phyloP scores from a whole-genome alignment of 179 eudicot species.

The Drosera spatulata region DNA sequence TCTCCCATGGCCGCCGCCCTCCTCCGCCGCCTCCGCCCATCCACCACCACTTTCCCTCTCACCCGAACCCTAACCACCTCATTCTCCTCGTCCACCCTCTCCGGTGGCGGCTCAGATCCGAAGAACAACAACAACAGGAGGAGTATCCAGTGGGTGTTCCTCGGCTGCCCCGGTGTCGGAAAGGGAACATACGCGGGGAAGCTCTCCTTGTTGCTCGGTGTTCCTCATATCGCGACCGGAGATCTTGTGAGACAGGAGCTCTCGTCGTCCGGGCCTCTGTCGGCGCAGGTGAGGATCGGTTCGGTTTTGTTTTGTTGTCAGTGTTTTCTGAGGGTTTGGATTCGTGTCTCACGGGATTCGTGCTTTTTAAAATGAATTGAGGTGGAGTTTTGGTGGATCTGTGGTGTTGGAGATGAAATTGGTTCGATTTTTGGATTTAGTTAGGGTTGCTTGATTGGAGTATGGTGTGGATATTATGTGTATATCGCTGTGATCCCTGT shows the following conservation, averaged over 20 bases:
- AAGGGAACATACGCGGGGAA: conserved; percentile 66
- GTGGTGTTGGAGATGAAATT: no score
- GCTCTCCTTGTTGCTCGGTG: conserved; percentile 41
- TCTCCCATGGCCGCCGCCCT: no score
- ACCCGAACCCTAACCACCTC: conserved; percentile 3
- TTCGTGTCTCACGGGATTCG: background rate
- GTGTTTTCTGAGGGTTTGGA: background rate
- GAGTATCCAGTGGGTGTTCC: conserved; percentile 61
- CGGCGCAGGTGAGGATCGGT: conserved; percentile 27
- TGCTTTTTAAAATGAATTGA: no score
- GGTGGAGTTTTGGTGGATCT: no score
- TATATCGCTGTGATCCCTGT: no score
- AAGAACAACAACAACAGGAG: conserved; percentile 17
- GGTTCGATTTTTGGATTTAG: no score
- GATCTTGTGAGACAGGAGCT: conserved; percentile 69
- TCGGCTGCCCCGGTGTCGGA: conserved; percentile 67
- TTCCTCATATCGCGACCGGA: conserved; percentile 74
- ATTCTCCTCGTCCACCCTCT: no score
- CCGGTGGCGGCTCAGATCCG: conserved; percentile 15
- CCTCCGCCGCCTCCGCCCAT: conserved; percentile 1
- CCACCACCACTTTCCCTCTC: background rate
- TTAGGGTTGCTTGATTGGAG: no score
- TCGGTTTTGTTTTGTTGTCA: background rate
- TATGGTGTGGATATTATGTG: no score
- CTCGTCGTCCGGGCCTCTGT: conserved; percentile 34